Conservation (phyloP, 2,329 filamentous ascomycete genomes). For the Mycosphaerella sp. region DNA sequence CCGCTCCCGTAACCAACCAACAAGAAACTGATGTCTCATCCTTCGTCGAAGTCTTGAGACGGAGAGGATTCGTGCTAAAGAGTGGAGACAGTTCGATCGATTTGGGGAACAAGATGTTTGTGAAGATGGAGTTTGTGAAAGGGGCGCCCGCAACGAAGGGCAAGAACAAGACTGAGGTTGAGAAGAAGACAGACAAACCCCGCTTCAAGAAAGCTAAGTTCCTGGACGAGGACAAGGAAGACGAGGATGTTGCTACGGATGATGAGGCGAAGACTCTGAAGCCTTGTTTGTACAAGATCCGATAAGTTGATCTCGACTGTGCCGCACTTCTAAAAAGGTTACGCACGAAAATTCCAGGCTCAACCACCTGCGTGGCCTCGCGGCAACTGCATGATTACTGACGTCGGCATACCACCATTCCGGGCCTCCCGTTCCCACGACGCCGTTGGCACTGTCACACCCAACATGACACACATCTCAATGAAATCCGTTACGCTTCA, state of each 20-base stretch:
- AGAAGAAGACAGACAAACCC: conserved; percentile 31
- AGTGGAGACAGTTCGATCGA: conserved; percentile 60
- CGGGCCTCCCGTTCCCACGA: too few species aligned
- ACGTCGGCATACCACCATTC: too few species aligned
- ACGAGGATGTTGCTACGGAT: conserved; percentile 52
- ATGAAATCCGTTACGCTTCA: too few species aligned
- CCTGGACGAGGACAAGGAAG: conserved; percentile 52
- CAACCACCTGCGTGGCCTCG: too few species aligned
- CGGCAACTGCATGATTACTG: too few species aligned
- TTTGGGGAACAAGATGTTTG: conserved; percentile 94
- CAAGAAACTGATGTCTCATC: conserved; percentile 79
- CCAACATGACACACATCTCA: too few species aligned
- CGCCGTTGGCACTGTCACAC: too few species aligned
- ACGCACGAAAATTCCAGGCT: too few species aligned
- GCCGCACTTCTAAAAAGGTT: too few species aligned
- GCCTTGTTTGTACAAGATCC: conserved; percentile 91
- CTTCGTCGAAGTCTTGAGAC: conserved; percentile 76
- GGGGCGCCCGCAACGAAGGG: conserved; percentile 66
- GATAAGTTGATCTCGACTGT: conserved; percentile 43
- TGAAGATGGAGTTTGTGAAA: conserved; percentile 93
- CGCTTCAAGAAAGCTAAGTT: conserved; percentile 50
- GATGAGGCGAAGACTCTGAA: conserved; percentile 71
- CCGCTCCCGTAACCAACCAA: conserved; percentile 35
- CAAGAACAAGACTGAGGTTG: conserved; percentile 53
- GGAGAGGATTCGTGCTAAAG: conserved; percentile 77